phyloP scores from a whole-genome alignment of 108 stramenopile genomes.

The Skeletonema menzelii region DNA sequence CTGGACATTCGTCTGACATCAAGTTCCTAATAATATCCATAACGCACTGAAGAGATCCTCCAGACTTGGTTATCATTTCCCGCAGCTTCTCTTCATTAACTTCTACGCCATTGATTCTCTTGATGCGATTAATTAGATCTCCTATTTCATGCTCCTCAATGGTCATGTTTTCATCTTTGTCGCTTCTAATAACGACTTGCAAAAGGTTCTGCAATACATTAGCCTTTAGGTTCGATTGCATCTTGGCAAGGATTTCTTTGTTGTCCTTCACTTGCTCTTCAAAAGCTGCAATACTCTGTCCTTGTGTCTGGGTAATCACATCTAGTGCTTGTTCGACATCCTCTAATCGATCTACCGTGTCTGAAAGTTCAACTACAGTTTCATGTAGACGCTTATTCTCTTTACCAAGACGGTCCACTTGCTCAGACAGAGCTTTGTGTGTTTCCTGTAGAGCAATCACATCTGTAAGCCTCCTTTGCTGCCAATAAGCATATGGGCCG shows the following conservation, averaged over 20 bases:
- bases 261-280: slow-evolving; percentile 58
- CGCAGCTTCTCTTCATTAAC: slow-evolving; percentile 35
- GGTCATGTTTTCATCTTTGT: slow-evolving; percentile 46
- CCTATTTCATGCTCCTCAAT: slow-evolving; percentile 56
- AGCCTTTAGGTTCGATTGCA: slow-evolving; percentile 51
- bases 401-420: slow-evolving; percentile 35
- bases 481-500: slow-evolving; percentile 44
- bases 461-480: slow-evolving; percentile 43
- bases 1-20: slow-evolving; percentile 13
- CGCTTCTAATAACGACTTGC: slow-evolving; percentile 51
- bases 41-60: slow-evolving; percentile 7
- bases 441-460: slow-evolving; percentile 48
- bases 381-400: slow-evolving; percentile 40
- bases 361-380: slow-evolving; percentile 41
- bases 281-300: slow-evolving; percentile 58
- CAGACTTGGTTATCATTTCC: slow-evolving; percentile 9
- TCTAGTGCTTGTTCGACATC: slow-evolving; percentile 70
- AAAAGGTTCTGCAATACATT: slow-evolving; percentile 54
- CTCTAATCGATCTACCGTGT: slow-evolving; percentile 58
- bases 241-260: slow-evolving; percentile 46
- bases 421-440: slow-evolving; percentile 38
- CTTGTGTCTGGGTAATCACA: slow-evolving; percentile 66
- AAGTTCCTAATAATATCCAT: slow-evolving; percentile 23
- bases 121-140: slow-evolving; percentile 32
- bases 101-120: slow-evolving; percentile 53